A percentile compares a stretch with the other conserved stretches of the same genome.
Conservation (phyloP, 768 basidiomycete genomes). For the Tulasnella sp. region DNA sequence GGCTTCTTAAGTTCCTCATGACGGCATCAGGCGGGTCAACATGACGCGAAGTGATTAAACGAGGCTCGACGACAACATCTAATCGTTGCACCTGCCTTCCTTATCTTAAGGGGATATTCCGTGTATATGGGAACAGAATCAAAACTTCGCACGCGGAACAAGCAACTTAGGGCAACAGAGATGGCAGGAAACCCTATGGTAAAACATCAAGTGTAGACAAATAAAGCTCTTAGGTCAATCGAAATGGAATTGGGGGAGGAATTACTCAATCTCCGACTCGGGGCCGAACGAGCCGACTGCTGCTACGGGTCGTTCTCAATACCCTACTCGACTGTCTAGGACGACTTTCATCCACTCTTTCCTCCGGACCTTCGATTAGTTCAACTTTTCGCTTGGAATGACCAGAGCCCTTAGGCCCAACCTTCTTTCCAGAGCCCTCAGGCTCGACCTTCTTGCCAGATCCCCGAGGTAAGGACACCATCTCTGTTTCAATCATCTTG, state of each 20-base stretch:
- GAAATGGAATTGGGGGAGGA: neutral
- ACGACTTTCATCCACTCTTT: neutral
- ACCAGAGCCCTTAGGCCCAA: neutral
- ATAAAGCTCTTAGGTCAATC: neutral
- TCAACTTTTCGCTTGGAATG: neutral
- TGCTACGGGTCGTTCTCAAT: neutral
- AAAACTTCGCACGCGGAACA: too few relatives aligned
- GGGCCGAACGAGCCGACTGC: neutral
- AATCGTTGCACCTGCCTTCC: too few relatives aligned
- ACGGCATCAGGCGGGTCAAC: too few relatives aligned
- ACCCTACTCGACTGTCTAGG: neutral
- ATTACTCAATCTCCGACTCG: neutral
- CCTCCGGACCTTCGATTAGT: neutral
- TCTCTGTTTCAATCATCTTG: neutral
- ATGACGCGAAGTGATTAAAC: too few relatives aligned
- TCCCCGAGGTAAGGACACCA: neutral
- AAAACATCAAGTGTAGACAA: too few relatives aligned
- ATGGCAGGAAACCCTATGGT: too few relatives aligned
- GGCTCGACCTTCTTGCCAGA: neutral
- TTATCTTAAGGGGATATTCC: too few relatives aligned
- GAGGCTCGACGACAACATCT: too few relatives aligned
- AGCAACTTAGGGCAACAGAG: too few relatives aligned
- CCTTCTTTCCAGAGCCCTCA: neutral
- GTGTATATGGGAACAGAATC: too few relatives aligned
- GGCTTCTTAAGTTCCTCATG: too few relatives aligned